A percentile compares a stretch with the other conserved stretches of the same genome.
Conservation (phyloP, 1,139 yeast genomes). For the Arxiozyma telluris region DNA sequence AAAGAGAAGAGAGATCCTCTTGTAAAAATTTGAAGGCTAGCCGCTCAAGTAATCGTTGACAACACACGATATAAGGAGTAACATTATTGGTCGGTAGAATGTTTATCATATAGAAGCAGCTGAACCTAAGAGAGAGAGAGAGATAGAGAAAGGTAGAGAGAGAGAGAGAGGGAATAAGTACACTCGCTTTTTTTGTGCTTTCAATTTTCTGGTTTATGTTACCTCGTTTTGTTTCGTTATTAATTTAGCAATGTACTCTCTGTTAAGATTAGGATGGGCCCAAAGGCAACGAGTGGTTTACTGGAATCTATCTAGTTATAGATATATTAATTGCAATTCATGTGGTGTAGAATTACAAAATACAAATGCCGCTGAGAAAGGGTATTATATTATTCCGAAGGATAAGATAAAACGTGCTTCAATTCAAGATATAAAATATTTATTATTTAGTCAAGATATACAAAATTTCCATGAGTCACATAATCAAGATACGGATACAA, state of each 20-base stretch:
- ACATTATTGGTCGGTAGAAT: background rate
- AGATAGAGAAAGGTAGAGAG: no score
- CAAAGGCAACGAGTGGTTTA: background rate
- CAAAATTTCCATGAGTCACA: slow-evolving; percentile 17
- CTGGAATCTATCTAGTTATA: background rate
- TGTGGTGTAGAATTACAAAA: slow-evolving; percentile 50
- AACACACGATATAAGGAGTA: background rate
- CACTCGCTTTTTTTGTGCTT: background rate
- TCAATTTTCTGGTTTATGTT: background rate
- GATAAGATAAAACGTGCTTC: background rate
- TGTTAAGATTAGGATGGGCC: background rate
- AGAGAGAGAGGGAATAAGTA: background rate
- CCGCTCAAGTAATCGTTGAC: background rate
- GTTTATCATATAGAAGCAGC: background rate
- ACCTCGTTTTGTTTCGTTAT: background rate
- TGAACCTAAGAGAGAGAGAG: background rate
- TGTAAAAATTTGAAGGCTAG: background rate
- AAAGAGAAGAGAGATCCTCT: background rate
- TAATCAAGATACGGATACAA: slow-evolving; percentile 6
- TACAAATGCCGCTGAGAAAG: slow-evolving; percentile 32
- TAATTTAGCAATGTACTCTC: background rate
- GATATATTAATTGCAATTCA: slow-evolving; percentile 29
- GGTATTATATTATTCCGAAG: slow-evolving; percentile 35
- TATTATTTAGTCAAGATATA: slow-evolving; percentile 26
- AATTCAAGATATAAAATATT: slow-evolving; percentile 23